These are phyloP conservation scores for Hypoxylon sp. DNA, from an alignment of 2,329 filamentous ascomycete species.

Conservation along the genomic window DNA sequence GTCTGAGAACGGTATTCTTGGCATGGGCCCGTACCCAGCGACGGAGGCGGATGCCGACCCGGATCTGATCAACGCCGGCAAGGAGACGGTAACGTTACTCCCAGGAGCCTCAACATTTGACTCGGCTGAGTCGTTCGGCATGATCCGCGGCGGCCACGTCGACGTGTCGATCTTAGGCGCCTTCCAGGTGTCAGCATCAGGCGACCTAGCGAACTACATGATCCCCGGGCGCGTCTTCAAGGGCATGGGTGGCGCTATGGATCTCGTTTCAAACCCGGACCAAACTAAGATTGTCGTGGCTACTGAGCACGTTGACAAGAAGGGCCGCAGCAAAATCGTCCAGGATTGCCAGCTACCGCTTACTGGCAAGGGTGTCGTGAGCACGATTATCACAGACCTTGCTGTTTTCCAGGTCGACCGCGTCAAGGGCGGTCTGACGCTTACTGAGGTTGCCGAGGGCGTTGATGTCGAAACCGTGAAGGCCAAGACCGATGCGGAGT, in stretches of 20 bases:
- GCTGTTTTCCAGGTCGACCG: conserved; percentile 80
- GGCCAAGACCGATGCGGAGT: conserved; percentile 79
- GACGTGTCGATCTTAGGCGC: conserved; percentile 88
- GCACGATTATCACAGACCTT: conserved; percentile 81
- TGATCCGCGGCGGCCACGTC: conserved; percentile 89
- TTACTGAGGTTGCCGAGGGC: conserved; percentile 79
- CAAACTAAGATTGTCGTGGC: conserved; percentile 80
- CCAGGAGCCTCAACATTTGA: conserved; percentile 85
- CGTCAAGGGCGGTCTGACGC: conserved; percentile 71
- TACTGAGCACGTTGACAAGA: conserved; percentile 79
- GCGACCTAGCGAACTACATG: conserved; percentile 92
- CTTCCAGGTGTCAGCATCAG: conserved; percentile 82
- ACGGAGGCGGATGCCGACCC: conserved; percentile 79
- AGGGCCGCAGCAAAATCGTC: conserved; percentile 77
- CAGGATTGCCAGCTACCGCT: conserved; percentile 74
- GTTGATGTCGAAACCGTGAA: conserved; percentile 78
- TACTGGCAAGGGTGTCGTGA: conserved; percentile 77
- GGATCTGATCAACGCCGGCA: conserved; percentile 88
- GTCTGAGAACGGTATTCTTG: conserved; percentile 87
- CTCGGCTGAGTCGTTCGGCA: conserved; percentile 84
- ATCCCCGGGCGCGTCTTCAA: conserved; percentile 90
- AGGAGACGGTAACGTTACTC: conserved; percentile 86
- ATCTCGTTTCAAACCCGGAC: conserved; percentile 79
- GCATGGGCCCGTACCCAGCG: conserved; percentile 83
- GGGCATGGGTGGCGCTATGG: conserved; percentile 87